phyloP scores from a whole-genome alignment of 345 rosid genomes.

The Boechera retrofracta region DNA sequence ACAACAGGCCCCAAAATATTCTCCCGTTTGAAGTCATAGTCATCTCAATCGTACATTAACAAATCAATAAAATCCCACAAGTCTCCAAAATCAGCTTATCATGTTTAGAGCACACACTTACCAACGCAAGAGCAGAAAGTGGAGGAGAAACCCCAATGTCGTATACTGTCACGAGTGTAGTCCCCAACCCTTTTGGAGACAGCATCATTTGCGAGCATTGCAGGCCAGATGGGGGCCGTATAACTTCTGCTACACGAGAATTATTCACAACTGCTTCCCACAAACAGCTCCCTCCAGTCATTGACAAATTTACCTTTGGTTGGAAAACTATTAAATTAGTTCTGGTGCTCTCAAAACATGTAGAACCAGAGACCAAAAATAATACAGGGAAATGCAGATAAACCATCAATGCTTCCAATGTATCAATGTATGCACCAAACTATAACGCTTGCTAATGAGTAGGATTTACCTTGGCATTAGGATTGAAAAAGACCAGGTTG shows the following conservation, averaged over 20 bases:
- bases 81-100: background rate
- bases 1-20: conserved; percentile 12
- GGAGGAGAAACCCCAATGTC: conserved; percentile 88
- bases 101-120: conserved; percentile 44
- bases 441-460: background rate
- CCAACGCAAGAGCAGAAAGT: conserved; percentile 72
- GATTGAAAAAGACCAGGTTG: conserved; percentile 74
- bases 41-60: conserved; percentile 16
- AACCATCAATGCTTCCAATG: conserved; percentile 10
- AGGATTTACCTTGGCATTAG: conserved; percentile 76
- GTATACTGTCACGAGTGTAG: conserved; percentile 71
- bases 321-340: conserved; percentile 30
- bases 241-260: conserved; percentile 79
- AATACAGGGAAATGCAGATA: background rate
- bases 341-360: conserved; percentile 17
- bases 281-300: conserved; percentile 91
- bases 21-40: background rate
- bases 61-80: conserved; percentile 18
- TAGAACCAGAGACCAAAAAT: conserved; percentile 11
- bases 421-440: background rate
- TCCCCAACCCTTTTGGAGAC: conserved; percentile 84
- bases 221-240: conserved; percentile 68
- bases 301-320: conserved; percentile 77
- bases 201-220: conserved; percentile 76
- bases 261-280: conserved; percentile 81